These are phyloP conservation scores for Teunomyces aglyptinius DNA, from an alignment of 805 yeast genomes.

Conservation along the genomic window DNA sequence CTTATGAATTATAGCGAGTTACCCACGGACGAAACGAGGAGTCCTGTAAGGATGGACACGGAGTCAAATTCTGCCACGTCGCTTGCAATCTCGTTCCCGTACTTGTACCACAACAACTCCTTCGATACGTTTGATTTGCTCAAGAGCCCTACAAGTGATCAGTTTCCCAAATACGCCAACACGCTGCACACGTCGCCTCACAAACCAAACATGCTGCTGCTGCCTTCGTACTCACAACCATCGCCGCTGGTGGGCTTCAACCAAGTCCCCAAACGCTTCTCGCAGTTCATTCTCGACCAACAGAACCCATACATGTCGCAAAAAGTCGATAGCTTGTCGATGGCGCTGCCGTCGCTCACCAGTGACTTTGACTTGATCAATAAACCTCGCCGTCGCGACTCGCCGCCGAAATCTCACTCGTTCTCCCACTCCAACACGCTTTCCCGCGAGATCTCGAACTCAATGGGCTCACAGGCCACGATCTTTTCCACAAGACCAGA, in stretches of 20 bases:
- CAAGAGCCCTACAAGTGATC: slow-evolving; percentile 7
- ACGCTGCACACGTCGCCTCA: slow-evolving; percentile 12
- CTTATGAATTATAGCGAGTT: not conserved
- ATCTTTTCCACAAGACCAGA: slow-evolving; percentile 39
- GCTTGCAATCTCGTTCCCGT: slow-evolving; percentile 28
- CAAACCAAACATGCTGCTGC: not conserved
- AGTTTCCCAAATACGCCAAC: slow-evolving; percentile 23
- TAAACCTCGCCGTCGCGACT: slow-evolving; percentile 4
- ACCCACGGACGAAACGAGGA: not conserved
- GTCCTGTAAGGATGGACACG: slow-evolving; percentile 17
- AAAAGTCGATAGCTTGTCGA: slow-evolving; percentile 18
- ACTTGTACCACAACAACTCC: slow-evolving; percentile 20
- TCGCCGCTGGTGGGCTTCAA: slow-evolving; percentile 16
- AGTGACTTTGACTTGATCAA: slow-evolving; percentile 8
- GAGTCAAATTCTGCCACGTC: slow-evolving; percentile 27
- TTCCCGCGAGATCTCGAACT: slow-evolving; percentile 30
- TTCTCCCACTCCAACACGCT: slow-evolving; percentile 1
- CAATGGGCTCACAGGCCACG: slow-evolving; percentile 45
- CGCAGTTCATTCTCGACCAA: slow-evolving; percentile 40
- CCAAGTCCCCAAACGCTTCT: slow-evolving; percentile 41
- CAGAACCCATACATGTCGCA: slow-evolving; percentile 20
- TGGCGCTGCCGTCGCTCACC: slow-evolving; percentile 11
- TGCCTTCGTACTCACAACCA: slow-evolving; percentile 1
- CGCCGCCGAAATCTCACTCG: slow-evolving; percentile 4
- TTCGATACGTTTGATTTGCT: slow-evolving; percentile 27